Evolutionary conservation across 2,329 filamentous ascomycete genomes (phyloP).

Genomic region (Diaporthe velutina): DNA sequence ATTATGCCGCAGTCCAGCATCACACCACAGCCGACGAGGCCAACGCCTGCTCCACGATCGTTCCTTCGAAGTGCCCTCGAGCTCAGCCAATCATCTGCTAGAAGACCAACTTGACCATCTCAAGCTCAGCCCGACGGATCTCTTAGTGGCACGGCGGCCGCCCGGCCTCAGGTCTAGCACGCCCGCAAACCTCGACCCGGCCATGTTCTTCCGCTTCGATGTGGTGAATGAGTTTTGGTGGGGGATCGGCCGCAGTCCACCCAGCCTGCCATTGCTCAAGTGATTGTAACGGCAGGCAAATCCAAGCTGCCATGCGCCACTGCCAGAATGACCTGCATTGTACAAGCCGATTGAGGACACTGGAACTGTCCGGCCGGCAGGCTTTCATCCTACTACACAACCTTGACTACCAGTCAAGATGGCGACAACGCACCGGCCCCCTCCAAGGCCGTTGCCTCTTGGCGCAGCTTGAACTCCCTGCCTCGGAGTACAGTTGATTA

Average conservation of each 20-base stretch:
- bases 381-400: not conserved
- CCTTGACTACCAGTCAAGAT: not conserved
- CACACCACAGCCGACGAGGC: slow-evolving; percentile 14
- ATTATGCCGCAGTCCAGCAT: not conserved
- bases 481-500: not conserved
- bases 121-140: slow-evolving; percentile 36
- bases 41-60: slow-evolving; percentile 32
- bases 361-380: not conserved
- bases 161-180: slow-evolving; percentile 27
- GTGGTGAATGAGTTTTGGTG: not conserved
- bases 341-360: not conserved
- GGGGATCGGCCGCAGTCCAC: not conserved
- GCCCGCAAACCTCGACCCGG: slow-evolving; percentile 10
- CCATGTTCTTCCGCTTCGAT: not conserved
- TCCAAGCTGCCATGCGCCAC: not conserved
- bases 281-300: not conserved
- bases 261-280: not conserved
- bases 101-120: slow-evolving; percentile 11
- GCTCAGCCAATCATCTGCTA: slow-evolving; percentile 30
- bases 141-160: slow-evolving; percentile 36
- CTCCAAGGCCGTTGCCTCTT: not conserved
- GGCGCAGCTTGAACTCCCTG: not conserved
- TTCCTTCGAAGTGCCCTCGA: slow-evolving; percentile 11
- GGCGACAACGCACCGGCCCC: not conserved
- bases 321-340: not conserved